phyloP scores from a whole-genome alignment of 768 basidiomycete genomes.

The Xerocomus brunneocitrinus region DNA sequence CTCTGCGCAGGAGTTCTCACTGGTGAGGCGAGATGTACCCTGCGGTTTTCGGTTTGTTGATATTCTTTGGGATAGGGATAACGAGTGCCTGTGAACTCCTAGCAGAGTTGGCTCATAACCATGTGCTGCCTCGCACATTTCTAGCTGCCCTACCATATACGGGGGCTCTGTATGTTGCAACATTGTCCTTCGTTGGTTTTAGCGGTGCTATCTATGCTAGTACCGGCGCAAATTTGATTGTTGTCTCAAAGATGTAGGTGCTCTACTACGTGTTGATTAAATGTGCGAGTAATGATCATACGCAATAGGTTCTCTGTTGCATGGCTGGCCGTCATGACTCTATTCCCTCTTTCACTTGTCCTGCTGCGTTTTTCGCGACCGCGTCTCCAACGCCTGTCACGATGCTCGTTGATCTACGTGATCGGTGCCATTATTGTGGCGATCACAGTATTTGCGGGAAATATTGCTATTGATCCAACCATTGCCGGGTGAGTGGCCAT shows the following conservation, averaged over 20 bases:
- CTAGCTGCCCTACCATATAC: constrained; percentile 45
- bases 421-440: constrained; percentile 41
- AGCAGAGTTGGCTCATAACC: constrained; percentile 53
- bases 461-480: constrained; percentile 52
- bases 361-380: constrained; percentile 64
- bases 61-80: constrained; percentile 37
- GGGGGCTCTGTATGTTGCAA: constrained; percentile 47
- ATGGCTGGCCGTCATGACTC: constrained; percentile 60
- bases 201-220: constrained; percentile 53
- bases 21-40: constrained; percentile 34
- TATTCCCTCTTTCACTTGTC: constrained; percentile 59
- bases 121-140: constrained; percentile 54
- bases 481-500: constrained; percentile 45
- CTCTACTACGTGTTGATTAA: background rate
- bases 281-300: constrained; percentile 1
- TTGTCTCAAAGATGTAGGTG: constrained; percentile 57
- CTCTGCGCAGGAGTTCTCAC: constrained; percentile 70
- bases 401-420: constrained; percentile 39
- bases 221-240: constrained; percentile 45
- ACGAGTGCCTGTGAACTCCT: constrained; percentile 56
- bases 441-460: constrained; percentile 49
- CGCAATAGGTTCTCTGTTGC: constrained; percentile 54
- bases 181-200: constrained; percentile 47
- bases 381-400: constrained; percentile 43
- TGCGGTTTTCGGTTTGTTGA: constrained; percentile 1